These are phyloP conservation scores for Cyclotella baltica DNA, from an alignment of 108 stramenopile species.

Conservation along the genomic window DNA sequence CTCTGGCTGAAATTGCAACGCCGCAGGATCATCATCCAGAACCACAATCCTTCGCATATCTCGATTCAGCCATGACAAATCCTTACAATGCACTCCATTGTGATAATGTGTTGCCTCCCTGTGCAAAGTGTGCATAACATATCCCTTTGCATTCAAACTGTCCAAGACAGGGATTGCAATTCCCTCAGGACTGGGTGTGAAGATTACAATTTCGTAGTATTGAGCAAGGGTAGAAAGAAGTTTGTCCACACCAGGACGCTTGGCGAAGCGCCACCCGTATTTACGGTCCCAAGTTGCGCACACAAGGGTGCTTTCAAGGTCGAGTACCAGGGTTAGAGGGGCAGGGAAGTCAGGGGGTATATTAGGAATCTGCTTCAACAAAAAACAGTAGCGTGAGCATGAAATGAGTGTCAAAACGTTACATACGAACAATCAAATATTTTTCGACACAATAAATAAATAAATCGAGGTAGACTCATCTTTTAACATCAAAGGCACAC, in stretches of 20 bases:
- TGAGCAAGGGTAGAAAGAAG: conserved; percentile 90
- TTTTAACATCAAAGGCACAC: neutral
- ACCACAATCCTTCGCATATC: conserved; percentile 87
- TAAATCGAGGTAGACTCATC: neutral
- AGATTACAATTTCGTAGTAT: conserved; percentile 97
- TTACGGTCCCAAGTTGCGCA: conserved; percentile 92
- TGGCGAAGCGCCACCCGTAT: conserved; percentile 96
- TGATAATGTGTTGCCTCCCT: conserved; percentile 92
- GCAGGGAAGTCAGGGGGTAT: conserved; percentile 91
- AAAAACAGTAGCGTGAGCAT: neutral
- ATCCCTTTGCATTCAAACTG: conserved; percentile 83
- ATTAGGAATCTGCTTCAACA: conserved; percentile 76
- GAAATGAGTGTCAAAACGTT: too few species aligned
- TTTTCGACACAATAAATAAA: neutral
- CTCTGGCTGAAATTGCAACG: conserved; percentile 88
- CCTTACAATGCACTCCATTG: conserved; percentile 95
- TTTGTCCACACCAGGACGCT: conserved; percentile 96
- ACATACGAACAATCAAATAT: neutral
- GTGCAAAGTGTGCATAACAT: conserved; percentile 94
- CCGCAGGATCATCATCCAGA: conserved; percentile 93
- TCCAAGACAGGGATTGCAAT: conserved; percentile 89
- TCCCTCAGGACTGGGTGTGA: conserved; percentile 80
- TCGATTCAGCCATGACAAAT: conserved; percentile 91
- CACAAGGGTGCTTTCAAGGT: conserved; percentile 95
- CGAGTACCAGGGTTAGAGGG: conserved; percentile 94